Base-by-base conservation (phyloP, 2,329 filamentous ascomycete species). In the Penicillium frequentans region DNA sequence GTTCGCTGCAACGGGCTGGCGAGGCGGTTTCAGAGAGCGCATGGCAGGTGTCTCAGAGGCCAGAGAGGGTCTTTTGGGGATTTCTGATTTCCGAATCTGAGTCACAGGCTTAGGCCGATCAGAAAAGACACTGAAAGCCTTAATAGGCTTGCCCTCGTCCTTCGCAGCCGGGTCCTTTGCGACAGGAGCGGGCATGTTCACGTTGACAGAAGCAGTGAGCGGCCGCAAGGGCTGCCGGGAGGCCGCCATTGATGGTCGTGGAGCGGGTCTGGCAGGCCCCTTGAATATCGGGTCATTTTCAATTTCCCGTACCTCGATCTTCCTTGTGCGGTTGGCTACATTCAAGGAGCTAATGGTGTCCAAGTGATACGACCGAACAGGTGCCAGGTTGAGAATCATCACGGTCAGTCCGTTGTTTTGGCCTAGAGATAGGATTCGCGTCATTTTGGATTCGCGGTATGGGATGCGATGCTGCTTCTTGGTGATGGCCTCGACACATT, bases 391-490 rank as follows among this genome's bases (percentile, higher is more conserved):
- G 37, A 98, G 81, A 57, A 98, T 95, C 95, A 98, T 98, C 70
- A 98, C 85, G 0, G 93, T 97, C 64, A 96, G 86, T 50, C 95
- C 93, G 63, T 96, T 91, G 77, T 98, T 97, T 77, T 97, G 93
- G 3, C 93, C 93, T 9, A 98, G 78, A 0, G 90, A 93, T 26
- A 98, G 77, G 54, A 98, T 97, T 47, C 93, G 85, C 1, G 95
- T 98, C 93, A 98, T 97, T 80, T 98, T 97, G 53, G 90, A 95
- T 72, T 97, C 93, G 55, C 93, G 84, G 73, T 96, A 98, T 0
- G 95, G 93, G 68, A 98, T 93, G 33, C 93, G 86, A 66, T 76
- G 73, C 58, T 87, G 84, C 68, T 87, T 87, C 71, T 85, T 86
- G 68, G 89, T 90, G 70, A 98, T 98, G 55, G 93, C 93, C 71